Evolutionary conservation across 768 basidiomycete species (phyloP).

Genomic region (Hortiboletus campestris): DNA sequence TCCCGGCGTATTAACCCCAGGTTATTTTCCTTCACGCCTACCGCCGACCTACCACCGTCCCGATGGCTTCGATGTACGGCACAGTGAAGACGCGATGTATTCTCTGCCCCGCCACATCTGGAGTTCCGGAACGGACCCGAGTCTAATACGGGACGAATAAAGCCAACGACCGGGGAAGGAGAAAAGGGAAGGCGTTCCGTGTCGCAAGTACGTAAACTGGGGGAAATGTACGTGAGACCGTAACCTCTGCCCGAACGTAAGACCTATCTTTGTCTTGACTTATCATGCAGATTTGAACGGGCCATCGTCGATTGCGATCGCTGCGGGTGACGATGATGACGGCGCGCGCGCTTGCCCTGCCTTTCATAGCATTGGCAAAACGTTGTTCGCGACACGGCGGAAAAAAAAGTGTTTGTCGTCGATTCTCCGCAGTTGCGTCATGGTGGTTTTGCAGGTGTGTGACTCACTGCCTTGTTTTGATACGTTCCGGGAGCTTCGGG

Average conservation of each 20-base stretch:
- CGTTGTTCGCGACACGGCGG: neutral
- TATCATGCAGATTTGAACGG: neutral
- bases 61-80: neutral
- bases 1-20: conserved; percentile 11
- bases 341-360: neutral
- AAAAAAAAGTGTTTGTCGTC: neutral
- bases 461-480: conserved; percentile 11
- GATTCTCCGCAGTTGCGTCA: conserved; percentile 12
- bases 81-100: neutral
- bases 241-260: neutral
- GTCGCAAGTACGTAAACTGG: conserved; percentile 14
- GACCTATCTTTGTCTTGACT: conserved; percentile 2
- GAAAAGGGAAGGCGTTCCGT: conserved; percentile 11
- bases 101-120: neutral
- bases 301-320: conserved; percentile 1
- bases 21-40: neutral
- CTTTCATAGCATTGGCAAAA: neutral
- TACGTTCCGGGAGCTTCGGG: conserved; percentile 12
- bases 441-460: neutral
- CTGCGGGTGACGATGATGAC: conserved; percentile 5
- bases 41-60: neutral
- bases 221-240: conserved; percentile 12
- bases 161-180: neutral
- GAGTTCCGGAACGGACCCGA: neutral
- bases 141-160: neutral